Conservation (phyloP, 257 asterid species). For the Leptodermis oblonga region DNA sequence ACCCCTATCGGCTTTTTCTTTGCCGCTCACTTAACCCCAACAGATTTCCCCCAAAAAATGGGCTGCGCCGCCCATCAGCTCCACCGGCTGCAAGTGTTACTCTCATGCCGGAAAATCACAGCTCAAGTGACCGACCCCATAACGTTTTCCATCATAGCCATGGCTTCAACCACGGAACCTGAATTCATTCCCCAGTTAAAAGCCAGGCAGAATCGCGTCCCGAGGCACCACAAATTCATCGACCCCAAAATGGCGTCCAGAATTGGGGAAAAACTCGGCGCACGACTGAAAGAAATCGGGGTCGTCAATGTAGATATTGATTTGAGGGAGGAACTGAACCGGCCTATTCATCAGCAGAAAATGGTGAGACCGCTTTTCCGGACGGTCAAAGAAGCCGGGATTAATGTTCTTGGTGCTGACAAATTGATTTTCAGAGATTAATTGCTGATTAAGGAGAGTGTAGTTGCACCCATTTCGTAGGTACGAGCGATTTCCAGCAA, state of each 20-base stretch:
- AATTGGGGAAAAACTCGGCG: conserved; percentile 61
- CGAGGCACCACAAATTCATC: conserved; percentile 47
- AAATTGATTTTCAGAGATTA: conserved; percentile 17
- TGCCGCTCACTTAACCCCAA: neutral
- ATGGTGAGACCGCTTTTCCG: conserved; percentile 52
- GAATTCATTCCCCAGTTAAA: conserved; percentile 50
- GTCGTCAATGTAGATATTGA: conserved; percentile 47
- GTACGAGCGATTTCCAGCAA: no score
- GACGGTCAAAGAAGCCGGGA: conserved; percentile 55
- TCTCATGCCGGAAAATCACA: conserved; percentile 68
- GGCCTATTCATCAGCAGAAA: conserved; percentile 54
- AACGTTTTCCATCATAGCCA: conserved; percentile 54
- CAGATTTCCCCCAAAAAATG: neutral
- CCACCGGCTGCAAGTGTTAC: conserved; percentile 53
- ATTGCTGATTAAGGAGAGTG: neutral
- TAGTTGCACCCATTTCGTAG: neutral
- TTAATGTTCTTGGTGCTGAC: conserved; percentile 49
- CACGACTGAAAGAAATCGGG: conserved; percentile 49
- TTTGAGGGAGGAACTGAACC: conserved; percentile 42
- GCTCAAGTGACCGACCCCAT: conserved; percentile 60
- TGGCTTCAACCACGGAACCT: conserved; percentile 69
- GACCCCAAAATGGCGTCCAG: conserved; percentile 51
- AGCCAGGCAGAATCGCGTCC: conserved; percentile 57
- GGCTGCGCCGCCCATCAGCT: conserved; percentile 19
- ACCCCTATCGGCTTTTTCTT: neutral